Evolutionary conservation across 2,329 filamentous ascomycete genomes (phyloP), one percentile per base, ranked within the genome.

Genomic region (Talaromyces sp.): DNA sequence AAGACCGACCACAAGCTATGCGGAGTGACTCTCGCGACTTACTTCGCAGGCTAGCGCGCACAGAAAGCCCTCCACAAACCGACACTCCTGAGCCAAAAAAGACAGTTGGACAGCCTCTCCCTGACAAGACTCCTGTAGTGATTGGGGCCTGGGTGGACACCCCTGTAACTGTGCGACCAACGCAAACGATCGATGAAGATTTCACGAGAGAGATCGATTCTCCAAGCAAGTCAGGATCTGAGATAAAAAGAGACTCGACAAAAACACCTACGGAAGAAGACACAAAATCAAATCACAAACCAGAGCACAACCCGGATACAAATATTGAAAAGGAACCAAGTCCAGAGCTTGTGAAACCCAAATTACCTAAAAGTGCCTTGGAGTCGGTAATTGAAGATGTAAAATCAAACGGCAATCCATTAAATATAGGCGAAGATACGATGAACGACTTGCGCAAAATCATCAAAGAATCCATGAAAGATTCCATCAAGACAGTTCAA

Each of bases 81-180:
- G 67, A 70, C 55, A 77, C 75, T 0, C 75, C 75, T 2, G 71
- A 75, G 41, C 66, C 66, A 52, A 61, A 67, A 26, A 76, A 72
- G 57, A 55, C 66, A 6, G 65, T 66, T 14, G 66, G 71, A 32
- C 66, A 71, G 29, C 69, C 65, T 27, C 68, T 75, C 21, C 74
- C 75, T 38, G 72, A 74, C 35, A 77, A 78, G 63, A 80, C 78
- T 1, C 78, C 78, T 2, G 70, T 74, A 41, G 76, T 79, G 10
- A 74, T 73, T 19, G 78, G 78, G 12, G 77, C 76, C 2, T 80
- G 77, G 76, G 74, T 79, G 35, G 77, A 80, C 64, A 80, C 78
- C 0, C 77, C 78, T 3, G 66, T 78, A 64, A 75, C 77, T 12
- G 75, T 77, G 57, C 69, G 71, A 32, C 63, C 68, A 7, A 61